Conservation (phyloP, 1,284 basidiomycete genomes). For the Agaricales sp. region DNA sequence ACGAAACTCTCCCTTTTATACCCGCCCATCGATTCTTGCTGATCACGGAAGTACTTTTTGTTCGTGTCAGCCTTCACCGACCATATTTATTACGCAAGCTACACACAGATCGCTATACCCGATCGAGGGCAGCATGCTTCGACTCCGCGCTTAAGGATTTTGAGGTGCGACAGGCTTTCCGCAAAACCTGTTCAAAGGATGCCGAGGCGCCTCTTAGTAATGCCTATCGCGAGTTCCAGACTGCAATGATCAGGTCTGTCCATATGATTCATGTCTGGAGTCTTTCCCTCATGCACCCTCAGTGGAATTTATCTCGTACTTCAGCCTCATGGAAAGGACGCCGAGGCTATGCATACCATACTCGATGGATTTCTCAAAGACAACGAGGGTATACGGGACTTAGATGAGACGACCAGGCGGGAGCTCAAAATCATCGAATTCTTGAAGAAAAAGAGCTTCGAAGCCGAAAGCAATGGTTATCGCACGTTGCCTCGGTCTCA, state of each 20-base stretch:
- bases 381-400: constrained; percentile 55
- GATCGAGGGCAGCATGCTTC: constrained; percentile 69
- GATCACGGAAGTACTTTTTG: constrained; percentile 71
- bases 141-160: constrained; percentile 73
- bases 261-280: background rate
- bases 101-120: constrained; percentile 63
- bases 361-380: constrained; percentile 69
- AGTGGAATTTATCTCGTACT: constrained; percentile 76
- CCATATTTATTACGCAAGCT: constrained; percentile 70
- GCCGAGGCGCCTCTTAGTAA: constrained; percentile 61
- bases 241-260: constrained; percentile 53
- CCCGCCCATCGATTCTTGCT: constrained; percentile 73
- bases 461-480: constrained; percentile 31
- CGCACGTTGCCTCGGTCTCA: constrained; percentile 13
- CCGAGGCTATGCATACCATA: constrained; percentile 62
- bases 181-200: constrained; percentile 48
- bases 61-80: constrained; percentile 68
- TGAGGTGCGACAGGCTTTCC: constrained; percentile 57
- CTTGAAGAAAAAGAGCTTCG: constrained; percentile 53
- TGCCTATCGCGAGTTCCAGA: constrained; percentile 76
- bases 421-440: constrained; percentile 78
- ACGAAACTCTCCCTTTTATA: constrained; percentile 52
- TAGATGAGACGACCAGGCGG: constrained; percentile 72
- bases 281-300: background rate
- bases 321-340: constrained; percentile 60